phyloP scores from a whole-genome alignment of 106 monocot species.

The Dendrobium officinale region DNA sequence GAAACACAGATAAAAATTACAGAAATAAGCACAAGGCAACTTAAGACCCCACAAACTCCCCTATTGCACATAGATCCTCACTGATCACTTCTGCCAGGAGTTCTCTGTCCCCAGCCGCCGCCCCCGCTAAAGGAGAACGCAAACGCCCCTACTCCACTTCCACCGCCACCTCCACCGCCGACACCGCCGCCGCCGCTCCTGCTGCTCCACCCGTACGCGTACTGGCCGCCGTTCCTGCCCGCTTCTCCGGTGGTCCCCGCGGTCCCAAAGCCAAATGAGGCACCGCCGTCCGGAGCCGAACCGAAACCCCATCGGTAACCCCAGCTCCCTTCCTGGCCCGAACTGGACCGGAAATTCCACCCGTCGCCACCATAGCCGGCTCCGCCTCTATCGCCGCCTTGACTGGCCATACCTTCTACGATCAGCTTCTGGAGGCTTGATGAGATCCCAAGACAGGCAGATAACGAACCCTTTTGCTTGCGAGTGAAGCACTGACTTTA shows the following conservation, averaged over 20 bases:
- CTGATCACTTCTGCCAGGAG: background rate
- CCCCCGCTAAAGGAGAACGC: background rate
- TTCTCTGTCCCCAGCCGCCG: background rate
- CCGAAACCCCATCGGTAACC: background rate
- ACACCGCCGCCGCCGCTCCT: background rate
- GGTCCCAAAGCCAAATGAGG: background rate
- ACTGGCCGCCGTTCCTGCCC: background rate
- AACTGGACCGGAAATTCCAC: background rate
- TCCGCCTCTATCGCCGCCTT: background rate
- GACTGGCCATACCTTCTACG: background rate
- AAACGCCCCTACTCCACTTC: background rate
- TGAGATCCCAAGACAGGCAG: background rate
- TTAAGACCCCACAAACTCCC: too few species aligned
- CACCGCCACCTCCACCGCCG: background rate
- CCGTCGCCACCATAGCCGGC: background rate
- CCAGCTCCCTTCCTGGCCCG: background rate
- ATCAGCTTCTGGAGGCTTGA: background rate
- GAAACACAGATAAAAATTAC: too few species aligned
- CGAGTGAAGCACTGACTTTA: background rate
- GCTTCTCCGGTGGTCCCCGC: background rate
- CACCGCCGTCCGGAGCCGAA: background rate
- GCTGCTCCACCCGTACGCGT: slow-evolving; percentile 8
- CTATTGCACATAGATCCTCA: background rate
- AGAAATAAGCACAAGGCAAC: too few species aligned
- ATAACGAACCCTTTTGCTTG: background rate